Evolutionary conservation across 2,329 filamentous ascomycete species (phyloP).

Genomic region (Pseudocercospora eumusae): DNA sequence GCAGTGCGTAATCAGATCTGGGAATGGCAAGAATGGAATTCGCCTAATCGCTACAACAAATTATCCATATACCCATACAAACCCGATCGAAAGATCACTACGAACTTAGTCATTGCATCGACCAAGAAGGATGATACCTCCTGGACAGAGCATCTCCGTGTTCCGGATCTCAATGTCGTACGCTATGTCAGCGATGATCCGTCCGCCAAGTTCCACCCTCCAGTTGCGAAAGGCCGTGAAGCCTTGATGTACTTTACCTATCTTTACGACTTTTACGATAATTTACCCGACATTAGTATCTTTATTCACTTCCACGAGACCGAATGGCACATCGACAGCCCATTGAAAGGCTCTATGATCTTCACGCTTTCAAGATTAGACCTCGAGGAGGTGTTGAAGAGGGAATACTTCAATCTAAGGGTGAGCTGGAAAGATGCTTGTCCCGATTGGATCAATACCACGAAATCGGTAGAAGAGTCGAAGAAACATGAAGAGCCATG

Average conservation of each 20-base stretch:
- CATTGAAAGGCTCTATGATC: constrained; percentile 20
- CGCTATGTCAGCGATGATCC: constrained; percentile 29
- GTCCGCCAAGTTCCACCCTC: constrained; percentile 22
- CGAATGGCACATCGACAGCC: constrained; percentile 28
- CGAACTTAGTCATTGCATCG: constrained; percentile 26
- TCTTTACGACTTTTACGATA: constrained; percentile 28
- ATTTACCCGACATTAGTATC: constrained; percentile 26
- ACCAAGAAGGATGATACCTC: constrained; percentile 24
- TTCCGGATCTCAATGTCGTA: constrained; percentile 25
- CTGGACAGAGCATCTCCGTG: constrained; percentile 24
- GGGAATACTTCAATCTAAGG: constrained; percentile 29
- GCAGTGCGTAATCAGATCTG: constrained; percentile 8
- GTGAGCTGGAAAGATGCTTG: constrained; percentile 29
- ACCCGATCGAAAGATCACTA: constrained; percentile 14
- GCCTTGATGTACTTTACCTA: constrained; percentile 32
- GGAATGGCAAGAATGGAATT: constrained; percentile 7
- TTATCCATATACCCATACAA: not conserved
- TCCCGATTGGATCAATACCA: constrained; percentile 28
- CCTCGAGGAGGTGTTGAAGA: constrained; percentile 22
- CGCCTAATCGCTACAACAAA: not conserved
- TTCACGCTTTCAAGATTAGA: constrained; percentile 26
- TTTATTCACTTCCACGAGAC: constrained; percentile 26
- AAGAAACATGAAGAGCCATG: constrained; percentile 27
- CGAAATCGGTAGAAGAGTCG: constrained; percentile 20
- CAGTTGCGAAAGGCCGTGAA: constrained; percentile 25